Conservation (phyloP, 768 basidiomycete genomes). For the Naematelia encephala region DNA sequence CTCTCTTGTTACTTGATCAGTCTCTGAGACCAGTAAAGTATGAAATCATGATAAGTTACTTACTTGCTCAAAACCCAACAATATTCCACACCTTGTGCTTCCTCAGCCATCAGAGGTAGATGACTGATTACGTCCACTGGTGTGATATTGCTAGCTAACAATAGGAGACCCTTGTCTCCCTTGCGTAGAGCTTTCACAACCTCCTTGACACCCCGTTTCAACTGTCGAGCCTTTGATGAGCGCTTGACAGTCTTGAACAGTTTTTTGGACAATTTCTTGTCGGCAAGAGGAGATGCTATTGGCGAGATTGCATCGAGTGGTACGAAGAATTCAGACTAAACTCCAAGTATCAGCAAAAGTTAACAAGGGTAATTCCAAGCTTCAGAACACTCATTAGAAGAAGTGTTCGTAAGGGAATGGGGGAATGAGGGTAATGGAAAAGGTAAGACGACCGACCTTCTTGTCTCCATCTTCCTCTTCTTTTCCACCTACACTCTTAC, state of each 20-base stretch:
- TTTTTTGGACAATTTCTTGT: slow-evolving; percentile 89
- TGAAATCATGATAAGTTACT: slow-evolving; percentile 6
- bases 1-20: slow-evolving; percentile 53
- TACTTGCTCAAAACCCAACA: slow-evolving; percentile 52
- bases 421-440: background rate
- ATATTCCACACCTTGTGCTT: slow-evolving; percentile 59
- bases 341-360: background rate
- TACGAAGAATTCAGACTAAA: slow-evolving; percentile 54
- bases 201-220: slow-evolving; percentile 97
- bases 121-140: slow-evolving; percentile 99
- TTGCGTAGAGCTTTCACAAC: slow-evolving; percentile 96
- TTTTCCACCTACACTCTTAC: slow-evolving; percentile 36
- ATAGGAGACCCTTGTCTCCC: slow-evolving; percentile 89
- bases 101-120: slow-evolving; percentile 89
- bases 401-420: too few relatives aligned
- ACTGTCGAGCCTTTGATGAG: slow-evolving; percentile 89
- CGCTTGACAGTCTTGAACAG: slow-evolving; percentile 92
- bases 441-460: slow-evolving; percentile 10
- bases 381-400: too few relatives aligned
- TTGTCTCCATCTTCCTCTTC: slow-evolving; percentile 59
- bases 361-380: too few relatives aligned
- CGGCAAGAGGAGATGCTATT: slow-evolving; percentile 89
- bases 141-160: slow-evolving; percentile 94
- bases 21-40: background rate
- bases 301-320: slow-evolving; percentile 81